Base-by-base conservation (phyloP, 352 stramenopile species). In the Pythium scleroteichum region DNA sequence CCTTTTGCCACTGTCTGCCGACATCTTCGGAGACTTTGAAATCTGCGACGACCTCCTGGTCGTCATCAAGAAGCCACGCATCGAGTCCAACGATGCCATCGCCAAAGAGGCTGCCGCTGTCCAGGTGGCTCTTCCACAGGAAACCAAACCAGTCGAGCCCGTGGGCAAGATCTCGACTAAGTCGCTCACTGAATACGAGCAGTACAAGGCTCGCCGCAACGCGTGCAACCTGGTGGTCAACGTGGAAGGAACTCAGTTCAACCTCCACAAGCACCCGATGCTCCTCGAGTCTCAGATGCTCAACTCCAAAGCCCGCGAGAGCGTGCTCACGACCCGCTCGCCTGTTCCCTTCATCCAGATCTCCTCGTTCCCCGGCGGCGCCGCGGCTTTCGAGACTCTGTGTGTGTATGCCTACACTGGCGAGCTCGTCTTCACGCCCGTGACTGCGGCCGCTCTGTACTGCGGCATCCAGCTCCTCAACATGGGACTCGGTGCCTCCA, bases 391-490 rank as follows among this genome's bases (percentile, higher is more conserved):
- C 65, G 82, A 91, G 56, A 62, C 54, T n/a, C 50, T 87, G n/a
- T 82, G 72, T 54, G 82, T 89, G 53, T 89, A 85, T 67, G 73
- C 66, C 53, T 91, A 91, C 66, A 82, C 79, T 16, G 76, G 78
- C 8, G 73, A 85, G 44, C 63, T 83, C 24, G 46, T 53, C 44
- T 73, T 83, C 22, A 68, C 66, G 4, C 29, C 71, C 17, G 46
- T 63, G 4, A 70, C 66, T 12, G 40, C 76, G 17, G 71, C 75
- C 5, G 57, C 58, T 12, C 62, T 81, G 46, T 70, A 72, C 52
- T 71, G 61, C 41, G 76, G 57, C 20, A 72, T 78, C 19, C 59
- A 78, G 48, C 72, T 72, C 42, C 54, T 87, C 26, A 72, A 85
- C 62, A 76, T 87, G 73, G 71, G 73, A 6, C 53, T 74, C 19